Evolutionary conservation across 352 stramenopile genomes (phyloP), one percentile per base, ranked within the genome.

Genomic region (Phytophthora melonis): DNA sequence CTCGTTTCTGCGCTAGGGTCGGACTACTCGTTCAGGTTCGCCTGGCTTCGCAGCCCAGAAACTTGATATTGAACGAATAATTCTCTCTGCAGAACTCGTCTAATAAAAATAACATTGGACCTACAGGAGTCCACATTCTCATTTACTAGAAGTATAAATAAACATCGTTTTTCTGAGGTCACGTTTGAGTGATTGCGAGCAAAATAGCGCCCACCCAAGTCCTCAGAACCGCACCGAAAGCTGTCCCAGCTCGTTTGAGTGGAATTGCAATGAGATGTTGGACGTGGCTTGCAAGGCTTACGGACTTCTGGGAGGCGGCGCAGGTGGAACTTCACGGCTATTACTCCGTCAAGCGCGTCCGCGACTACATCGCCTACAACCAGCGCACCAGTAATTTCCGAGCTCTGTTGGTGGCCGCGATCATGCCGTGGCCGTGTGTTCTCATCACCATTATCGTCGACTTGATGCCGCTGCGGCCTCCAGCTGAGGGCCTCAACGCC

Each of bases 271-370:
- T 69, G 63, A 36, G 63, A 11, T 6, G 49, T 5, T n/a, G 32
- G 9, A 43, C 21, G 2, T 49, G 21, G 16, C 11, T 69, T 8
- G 25, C 50, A 18, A 64, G 34, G 47, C 39, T 64, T 27, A 54
- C 47, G 0, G 50, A 58, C 4, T 39, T 60, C 18, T 70, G 56
- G 63, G 55, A 63, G n/a, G 39, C 36, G 7, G 32, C 52, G 13
- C 69, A 72, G n/a, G 56, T 76, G n/a, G 63, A 72, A 23, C 69
- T 76, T 18, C 57, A 76, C 45, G 69, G 69, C 3, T 63, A 21
- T 9, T 76, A 79, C 21, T 73, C 72, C 0, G 43, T 49, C 25
- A 19, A 73, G 21, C 72, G 68, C 14, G 53, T 79, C 8, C 25
- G 47, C 4, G 53, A 66, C 5, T 47, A 68, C 23, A 34, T 67